A percentile compares a stretch with the other conserved stretches of the same genome.
phyloP scores from a whole-genome alignment of 495 filamentous ascomycete genomes.

The Talaromyces nanjingensis region DNA sequence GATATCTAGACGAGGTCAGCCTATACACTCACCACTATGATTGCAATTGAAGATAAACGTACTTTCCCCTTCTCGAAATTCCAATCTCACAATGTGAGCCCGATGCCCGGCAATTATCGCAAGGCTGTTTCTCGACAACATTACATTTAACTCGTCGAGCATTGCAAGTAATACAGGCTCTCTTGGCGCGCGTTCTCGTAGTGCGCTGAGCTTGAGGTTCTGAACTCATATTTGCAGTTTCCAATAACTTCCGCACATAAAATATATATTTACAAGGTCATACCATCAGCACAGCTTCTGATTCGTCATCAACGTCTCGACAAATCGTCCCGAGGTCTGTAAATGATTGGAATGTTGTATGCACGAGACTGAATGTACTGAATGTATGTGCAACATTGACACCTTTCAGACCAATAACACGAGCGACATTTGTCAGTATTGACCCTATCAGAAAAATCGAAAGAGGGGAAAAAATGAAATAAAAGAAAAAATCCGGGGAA shows the following conservation, averaged over 20 bases:
- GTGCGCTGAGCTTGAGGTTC: background rate
- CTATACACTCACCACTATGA: background rate
- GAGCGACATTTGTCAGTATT: background rate
- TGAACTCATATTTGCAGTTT: conserved; percentile 1
- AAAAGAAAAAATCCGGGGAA: background rate
- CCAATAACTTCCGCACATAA: background rate
- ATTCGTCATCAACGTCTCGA: background rate
- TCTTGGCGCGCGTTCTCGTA: conserved; percentile 27
- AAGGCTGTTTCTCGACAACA: conserved; percentile 36
- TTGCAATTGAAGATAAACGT: conserved; percentile 9
- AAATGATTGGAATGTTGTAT: background rate
- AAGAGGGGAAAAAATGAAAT: background rate
- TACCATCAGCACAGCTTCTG: background rate
- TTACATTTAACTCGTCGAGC: conserved; percentile 40
- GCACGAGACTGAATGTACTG: background rate
- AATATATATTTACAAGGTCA: background rate
- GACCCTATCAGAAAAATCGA: background rate
- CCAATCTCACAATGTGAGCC: conserved; percentile 35
- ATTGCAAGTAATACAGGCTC: conserved; percentile 41
- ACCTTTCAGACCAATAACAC: background rate
- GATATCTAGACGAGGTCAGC: conserved; percentile 17
- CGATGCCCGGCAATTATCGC: conserved; percentile 34
- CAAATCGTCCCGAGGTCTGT: background rate
- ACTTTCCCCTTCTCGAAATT: conserved; percentile 39
- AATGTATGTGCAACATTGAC: background rate